Conservation (phyloP, 352 stramenopile species). For the Phytopythium sindhum region DNA sequence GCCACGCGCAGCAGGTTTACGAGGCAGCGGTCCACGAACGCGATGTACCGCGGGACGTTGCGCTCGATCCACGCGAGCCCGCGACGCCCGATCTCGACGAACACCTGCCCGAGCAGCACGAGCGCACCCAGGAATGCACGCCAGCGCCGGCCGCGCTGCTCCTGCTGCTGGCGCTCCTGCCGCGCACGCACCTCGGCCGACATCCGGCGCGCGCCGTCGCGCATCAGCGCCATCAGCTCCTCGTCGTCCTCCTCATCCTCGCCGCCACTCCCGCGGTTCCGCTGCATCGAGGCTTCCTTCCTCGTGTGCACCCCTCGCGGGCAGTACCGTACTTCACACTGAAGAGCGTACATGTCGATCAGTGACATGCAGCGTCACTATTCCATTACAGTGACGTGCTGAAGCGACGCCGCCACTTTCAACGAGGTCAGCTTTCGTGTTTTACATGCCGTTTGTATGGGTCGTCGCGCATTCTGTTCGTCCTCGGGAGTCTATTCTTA, state of each 20-base stretch:
- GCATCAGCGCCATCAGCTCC: conserved; percentile 39
- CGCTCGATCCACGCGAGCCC: conserved; percentile 40
- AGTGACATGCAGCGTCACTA: not conserved
- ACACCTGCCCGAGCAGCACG: conserved; percentile 41
- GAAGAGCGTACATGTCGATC: not conserved
- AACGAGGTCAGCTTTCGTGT: not conserved
- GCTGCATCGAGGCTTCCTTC: not conserved
- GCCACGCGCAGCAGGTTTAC: conserved; percentile 42
- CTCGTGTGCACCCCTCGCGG: not conserved
- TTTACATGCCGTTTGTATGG: no score
- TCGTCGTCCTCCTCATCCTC: conserved; percentile 39
- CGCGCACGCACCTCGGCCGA: conserved; percentile 12
- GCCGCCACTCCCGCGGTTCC: conserved; percentile 11
- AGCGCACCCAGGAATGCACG: conserved; percentile 35
- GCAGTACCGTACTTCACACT: not conserved
- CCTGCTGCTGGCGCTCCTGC: conserved; percentile 4
- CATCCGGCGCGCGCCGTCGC: conserved; percentile 28
- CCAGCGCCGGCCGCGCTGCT: conserved; percentile 28
- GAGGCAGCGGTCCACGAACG: conserved; percentile 46
- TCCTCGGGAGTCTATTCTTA: no score
- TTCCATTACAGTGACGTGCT: not conserved
- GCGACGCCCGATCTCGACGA: conserved; percentile 45
- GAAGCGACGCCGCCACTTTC: not conserved
- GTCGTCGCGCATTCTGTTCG: no score
- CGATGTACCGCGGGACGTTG: conserved; percentile 43